Conservation (phyloP, 2,329 filamentous ascomycete species). For the Talaromyces piceae region DNA sequence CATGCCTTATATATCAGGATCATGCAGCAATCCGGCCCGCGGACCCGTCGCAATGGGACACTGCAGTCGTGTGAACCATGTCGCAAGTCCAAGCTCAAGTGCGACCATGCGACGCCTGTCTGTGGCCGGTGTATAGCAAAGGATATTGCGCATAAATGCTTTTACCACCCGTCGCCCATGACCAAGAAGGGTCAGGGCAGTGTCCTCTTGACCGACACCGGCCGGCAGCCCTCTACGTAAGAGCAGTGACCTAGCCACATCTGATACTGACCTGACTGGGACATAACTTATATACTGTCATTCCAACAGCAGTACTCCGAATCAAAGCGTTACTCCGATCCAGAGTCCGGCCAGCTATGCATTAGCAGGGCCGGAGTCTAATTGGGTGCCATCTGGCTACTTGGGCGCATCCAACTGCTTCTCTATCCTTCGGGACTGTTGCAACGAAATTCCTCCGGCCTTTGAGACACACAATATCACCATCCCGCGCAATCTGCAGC, state of each 20-base stretch:
- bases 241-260: neutral
- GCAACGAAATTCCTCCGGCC: neutral
- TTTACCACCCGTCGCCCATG: constrained; percentile 6
- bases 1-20: neutral
- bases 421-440: neutral
- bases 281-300: too few species aligned
- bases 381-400: neutral
- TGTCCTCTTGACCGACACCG: neutral
- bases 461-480: neutral
- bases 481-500: neutral
- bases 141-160: constrained; percentile 1
- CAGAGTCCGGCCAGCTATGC: neutral
- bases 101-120: constrained; percentile 27
- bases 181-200: neutral
- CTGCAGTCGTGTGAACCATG: constrained; percentile 32
- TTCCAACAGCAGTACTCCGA: neutral
- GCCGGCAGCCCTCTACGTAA: neutral
- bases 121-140: constrained; percentile 12
- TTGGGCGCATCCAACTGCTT: neutral
- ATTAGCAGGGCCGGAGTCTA: neutral
- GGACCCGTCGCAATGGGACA: constrained; percentile 23
- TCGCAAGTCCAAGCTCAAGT: constrained; percentile 30
- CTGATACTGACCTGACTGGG: neutral
- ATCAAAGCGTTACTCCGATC: neutral
- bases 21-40: constrained; percentile 4